Evolutionary conservation across 257 asterid genomes (phyloP).

Genomic region (Solanum megistacrolobum): DNA sequence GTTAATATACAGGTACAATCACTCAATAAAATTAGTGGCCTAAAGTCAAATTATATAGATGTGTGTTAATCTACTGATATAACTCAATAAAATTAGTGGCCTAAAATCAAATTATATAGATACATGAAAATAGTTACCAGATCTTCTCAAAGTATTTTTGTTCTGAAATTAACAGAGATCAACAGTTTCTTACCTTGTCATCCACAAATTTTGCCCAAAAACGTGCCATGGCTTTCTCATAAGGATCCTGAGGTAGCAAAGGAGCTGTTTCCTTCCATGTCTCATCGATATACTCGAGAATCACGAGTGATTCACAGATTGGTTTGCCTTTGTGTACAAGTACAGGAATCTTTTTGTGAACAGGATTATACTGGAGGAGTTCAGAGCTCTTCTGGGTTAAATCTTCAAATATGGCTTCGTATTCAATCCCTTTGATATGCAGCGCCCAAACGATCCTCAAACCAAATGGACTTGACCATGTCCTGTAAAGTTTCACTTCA

Average conservation of each 20-base stretch:
- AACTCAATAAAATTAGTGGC: too few species aligned
- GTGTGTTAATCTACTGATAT: too few species aligned
- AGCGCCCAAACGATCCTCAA: conserved; percentile 51
- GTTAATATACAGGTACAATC: too few species aligned
- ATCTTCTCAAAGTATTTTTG: not conserved
- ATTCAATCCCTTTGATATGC: conserved; percentile 44
- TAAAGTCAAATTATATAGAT: too few species aligned
- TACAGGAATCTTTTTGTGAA: conserved; percentile 46
- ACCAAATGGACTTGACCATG: conserved; percentile 63
- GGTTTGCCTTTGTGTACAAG: conserved; percentile 67
- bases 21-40: too few species aligned
- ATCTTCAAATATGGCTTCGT: conserved; percentile 45
- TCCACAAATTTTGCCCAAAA: conserved; percentile 75
- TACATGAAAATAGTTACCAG: not conserved
- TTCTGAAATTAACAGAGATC: not conserved
- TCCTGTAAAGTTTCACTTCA: conserved; percentile 53
- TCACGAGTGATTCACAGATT: conserved; percentile 59
- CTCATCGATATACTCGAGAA: conserved; percentile 69
- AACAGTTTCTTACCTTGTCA: conserved; percentile 31
- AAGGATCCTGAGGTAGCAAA: conserved; percentile 56
- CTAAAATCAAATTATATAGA: too few species aligned
- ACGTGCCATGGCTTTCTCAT: conserved; percentile 47
- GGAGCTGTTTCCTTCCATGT: conserved; percentile 48
- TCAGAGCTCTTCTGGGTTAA: conserved; percentile 38
- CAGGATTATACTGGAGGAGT: conserved; percentile 49